Evolutionary conservation across 306 rosid species (phyloP).

Genomic region (Potentilla sterilis): DNA sequence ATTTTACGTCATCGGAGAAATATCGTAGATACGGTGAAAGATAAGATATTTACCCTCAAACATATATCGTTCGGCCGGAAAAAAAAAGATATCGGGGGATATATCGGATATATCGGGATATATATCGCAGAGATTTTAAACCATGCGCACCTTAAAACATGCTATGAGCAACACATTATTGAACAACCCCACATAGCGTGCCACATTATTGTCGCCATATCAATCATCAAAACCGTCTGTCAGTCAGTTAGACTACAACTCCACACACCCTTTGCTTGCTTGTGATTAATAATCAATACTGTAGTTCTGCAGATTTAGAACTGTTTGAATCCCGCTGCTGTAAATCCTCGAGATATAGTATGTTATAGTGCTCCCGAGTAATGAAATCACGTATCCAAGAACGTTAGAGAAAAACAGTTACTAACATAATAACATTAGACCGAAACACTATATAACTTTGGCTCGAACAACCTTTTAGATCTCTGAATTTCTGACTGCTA

Average conservation of each 20-base stretch:
- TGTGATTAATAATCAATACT: background rate
- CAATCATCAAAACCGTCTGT: slow-evolving; percentile 44
- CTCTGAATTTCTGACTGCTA: background rate
- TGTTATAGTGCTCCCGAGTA: background rate
- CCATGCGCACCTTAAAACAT: background rate
- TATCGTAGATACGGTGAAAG: too few species aligned
- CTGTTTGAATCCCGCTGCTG: background rate
- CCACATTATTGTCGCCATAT: slow-evolving; percentile 37
- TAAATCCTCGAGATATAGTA: background rate
- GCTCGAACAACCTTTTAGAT: background rate
- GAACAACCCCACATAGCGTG: slow-evolving; percentile 56
- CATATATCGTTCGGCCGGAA: too few species aligned
- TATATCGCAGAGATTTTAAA: too few species aligned
- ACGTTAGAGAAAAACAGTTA: background rate
- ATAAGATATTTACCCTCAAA: too few species aligned
- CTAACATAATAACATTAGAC: background rate
- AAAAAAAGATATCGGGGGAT: too few species aligned
- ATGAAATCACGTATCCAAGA: background rate
- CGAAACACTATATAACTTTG: background rate
- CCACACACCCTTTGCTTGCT: background rate
- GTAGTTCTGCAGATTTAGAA: background rate
- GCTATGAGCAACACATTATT: slow-evolving; percentile 3
- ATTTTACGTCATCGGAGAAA: too few species aligned
- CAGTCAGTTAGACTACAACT: slow-evolving; percentile 31
- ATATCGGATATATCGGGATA: too few species aligned